phyloP scores from a whole-genome alignment of 202 grass and related monocot species.

The Sporobolus alterniflorus region DNA sequence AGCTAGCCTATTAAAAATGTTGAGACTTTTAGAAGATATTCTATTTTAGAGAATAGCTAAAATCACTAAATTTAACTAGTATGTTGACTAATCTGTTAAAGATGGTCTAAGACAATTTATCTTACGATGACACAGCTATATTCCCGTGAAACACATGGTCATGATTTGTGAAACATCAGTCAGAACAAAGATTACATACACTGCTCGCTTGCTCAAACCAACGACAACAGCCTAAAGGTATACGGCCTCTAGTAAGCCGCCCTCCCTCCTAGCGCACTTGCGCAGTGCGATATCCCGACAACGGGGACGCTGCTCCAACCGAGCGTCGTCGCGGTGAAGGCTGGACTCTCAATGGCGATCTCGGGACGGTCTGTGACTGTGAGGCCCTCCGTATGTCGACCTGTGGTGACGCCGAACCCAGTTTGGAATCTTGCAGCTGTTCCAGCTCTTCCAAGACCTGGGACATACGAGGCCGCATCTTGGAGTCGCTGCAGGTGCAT shows the following conservation, averaged over 20 bases:
- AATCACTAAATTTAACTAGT: no score
- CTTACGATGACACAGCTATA: constrained; percentile 4
- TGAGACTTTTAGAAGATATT: no score
- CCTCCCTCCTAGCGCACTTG: constrained; percentile 47
- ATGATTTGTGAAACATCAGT: constrained; percentile 27
- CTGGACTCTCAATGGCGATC: constrained; percentile 56
- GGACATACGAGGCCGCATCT: constrained; percentile 72
- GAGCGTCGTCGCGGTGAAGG: constrained; percentile 54
- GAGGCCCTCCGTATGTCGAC: constrained; percentile 40
- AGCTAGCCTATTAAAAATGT: no score
- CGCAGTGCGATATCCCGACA: constrained; percentile 42
- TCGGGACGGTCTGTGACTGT: constrained; percentile 42
- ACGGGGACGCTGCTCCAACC: constrained; percentile 41
- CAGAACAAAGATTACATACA: constrained; percentile 37
- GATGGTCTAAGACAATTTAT: constrained; percentile 36
- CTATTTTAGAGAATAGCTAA: no score
- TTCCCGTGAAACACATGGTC: constrained; percentile 21
- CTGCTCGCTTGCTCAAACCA: constrained; percentile 17
- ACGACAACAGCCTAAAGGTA: constrained; percentile 54
- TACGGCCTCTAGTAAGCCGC: neutral
- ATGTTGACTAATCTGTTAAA: no score
- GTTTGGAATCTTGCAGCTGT: constrained; percentile 69
- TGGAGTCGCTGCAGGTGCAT: constrained; percentile 77
- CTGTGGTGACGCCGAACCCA: constrained; percentile 29
- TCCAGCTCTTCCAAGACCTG: constrained; percentile 78